These are phyloP conservation scores for Phytophthora fragariae DNA, from an alignment of 352 stramenopile species.

Conservation along the genomic window DNA sequence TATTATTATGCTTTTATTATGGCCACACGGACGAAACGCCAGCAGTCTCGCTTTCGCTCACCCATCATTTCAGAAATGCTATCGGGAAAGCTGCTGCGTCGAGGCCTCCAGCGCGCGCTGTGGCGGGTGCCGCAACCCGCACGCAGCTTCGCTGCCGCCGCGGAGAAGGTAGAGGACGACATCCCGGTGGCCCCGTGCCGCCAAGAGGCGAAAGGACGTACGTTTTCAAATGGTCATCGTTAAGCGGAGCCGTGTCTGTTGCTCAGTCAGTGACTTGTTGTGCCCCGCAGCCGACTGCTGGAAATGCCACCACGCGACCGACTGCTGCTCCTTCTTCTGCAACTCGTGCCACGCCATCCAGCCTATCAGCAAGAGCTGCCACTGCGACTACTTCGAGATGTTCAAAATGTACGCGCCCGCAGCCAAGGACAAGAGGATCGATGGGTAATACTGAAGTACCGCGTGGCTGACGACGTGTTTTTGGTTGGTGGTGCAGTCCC, in stretches of 20 bases:
- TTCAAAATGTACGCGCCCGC: conserved; percentile 69
- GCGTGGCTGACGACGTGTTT: conserved; percentile 12
- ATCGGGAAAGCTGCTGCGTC: conserved; percentile 44
- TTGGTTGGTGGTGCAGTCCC: conserved; percentile 44
- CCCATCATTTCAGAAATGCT: conserved; percentile 27
- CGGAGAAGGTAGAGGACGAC: conserved; percentile 43
- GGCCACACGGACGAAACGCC: no score
- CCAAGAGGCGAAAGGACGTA: conserved; percentile 32
- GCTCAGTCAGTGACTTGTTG: conserved; percentile 10
- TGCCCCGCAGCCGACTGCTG: conserved; percentile 59
- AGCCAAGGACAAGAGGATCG: conserved; percentile 1
- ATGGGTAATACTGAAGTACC: conserved; percentile 4
- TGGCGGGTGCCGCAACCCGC: conserved; percentile 17
- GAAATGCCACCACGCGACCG: conserved; percentile 85
- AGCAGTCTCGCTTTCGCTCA: conserved; percentile 6
- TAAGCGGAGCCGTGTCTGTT: background rate
- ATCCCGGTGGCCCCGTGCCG: conserved; percentile 14
- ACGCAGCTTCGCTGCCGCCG: conserved; percentile 29
- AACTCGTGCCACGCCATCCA: conserved; percentile 82
- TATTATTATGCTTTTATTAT: no score
- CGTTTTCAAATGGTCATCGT: conserved; percentile 17
- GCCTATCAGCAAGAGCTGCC: conserved; percentile 66
- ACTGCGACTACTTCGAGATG: conserved; percentile 90
- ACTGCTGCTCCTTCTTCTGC: conserved; percentile 89
- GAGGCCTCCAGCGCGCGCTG: conserved; percentile 33